Percentiles rank a stretch among this genome's conserved stretches.
Evolutionary conservation across 306 rosid genomes (phyloP).

Genomic region (Ormosia emarginata): DNA sequence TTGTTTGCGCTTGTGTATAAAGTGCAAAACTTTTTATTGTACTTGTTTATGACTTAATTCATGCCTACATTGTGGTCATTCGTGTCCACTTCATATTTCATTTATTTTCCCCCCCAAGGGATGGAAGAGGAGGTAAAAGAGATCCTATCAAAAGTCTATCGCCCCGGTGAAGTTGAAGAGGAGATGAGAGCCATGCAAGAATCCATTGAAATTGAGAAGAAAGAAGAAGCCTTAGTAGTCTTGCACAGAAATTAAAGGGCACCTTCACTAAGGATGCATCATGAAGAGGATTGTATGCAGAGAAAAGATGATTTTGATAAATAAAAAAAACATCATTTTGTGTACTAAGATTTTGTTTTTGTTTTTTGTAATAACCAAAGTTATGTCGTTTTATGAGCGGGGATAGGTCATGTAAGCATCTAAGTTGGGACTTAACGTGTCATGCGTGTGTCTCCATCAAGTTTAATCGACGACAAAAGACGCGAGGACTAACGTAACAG

Average conservation of each 20-base stretch:
- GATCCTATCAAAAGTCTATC: slow-evolving; percentile 45
- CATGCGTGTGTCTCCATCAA: no score
- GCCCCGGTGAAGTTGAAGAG: slow-evolving; percentile 43
- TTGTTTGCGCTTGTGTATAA: not conserved
- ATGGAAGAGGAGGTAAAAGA: slow-evolving; percentile 48
- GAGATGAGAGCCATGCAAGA: slow-evolving; percentile 56
- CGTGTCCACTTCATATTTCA: not conserved
- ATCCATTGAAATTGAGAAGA: slow-evolving; percentile 51
- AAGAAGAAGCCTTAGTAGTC: slow-evolving; percentile 23
- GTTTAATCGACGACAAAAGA: no score
- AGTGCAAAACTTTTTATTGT: not conserved
- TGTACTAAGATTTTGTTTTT: no score
- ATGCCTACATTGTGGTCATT: not conserved
- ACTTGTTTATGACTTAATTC: not conserved
- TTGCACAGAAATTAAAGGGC: slow-evolving; percentile 30
- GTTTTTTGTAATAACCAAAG: no score
- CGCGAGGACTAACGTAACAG: no score
- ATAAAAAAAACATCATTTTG: no score
- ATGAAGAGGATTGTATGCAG: slow-evolving; percentile 69
- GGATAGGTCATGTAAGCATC: no score
- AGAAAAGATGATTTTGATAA: not conserved
- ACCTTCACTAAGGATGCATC: slow-evolving; percentile 37
- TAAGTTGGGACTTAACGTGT: no score
- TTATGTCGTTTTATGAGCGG: no score
- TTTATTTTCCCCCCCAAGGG: slow-evolving; percentile 29